phyloP scores from a whole-genome alignment of 495 filamentous ascomycete species.

The Neurospora sublineolata region DNA sequence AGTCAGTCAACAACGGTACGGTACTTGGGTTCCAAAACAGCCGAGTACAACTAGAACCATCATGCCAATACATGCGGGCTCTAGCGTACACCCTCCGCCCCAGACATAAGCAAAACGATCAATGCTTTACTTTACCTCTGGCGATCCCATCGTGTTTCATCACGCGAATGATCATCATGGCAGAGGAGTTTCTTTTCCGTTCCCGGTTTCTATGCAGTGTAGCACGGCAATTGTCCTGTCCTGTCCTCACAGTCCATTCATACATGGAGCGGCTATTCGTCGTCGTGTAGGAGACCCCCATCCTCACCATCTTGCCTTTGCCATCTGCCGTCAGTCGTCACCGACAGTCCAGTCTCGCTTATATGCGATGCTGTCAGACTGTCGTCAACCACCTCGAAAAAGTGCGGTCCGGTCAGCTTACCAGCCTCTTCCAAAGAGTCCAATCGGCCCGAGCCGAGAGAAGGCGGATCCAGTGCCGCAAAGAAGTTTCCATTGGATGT shows the following conservation, averaged over 20 bases:
- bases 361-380: not conserved
- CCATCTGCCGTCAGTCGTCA: not conserved
- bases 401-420: not conserved
- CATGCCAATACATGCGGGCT: not conserved
- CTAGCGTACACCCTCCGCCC: not conserved
- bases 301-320: not conserved
- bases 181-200: not conserved
- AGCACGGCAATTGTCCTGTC: not conserved
- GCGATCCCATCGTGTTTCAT: not conserved
- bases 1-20: not conserved
- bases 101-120: not conserved
- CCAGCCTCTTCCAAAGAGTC: not conserved
- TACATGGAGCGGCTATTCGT: not conserved
- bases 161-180: not conserved
- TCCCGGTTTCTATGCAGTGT: not conserved
- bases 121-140: not conserved
- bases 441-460: not conserved
- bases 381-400: not conserved
- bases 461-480: not conserved
- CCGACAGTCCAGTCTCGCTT: not conserved
- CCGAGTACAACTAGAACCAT: not conserved
- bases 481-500: not conserved
- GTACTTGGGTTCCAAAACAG: not conserved
- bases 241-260: not conserved
- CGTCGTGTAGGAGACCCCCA: not conserved